phyloP scores from a whole-genome alignment of 805 yeast species.

The Brettanomyces sp. region DNA sequence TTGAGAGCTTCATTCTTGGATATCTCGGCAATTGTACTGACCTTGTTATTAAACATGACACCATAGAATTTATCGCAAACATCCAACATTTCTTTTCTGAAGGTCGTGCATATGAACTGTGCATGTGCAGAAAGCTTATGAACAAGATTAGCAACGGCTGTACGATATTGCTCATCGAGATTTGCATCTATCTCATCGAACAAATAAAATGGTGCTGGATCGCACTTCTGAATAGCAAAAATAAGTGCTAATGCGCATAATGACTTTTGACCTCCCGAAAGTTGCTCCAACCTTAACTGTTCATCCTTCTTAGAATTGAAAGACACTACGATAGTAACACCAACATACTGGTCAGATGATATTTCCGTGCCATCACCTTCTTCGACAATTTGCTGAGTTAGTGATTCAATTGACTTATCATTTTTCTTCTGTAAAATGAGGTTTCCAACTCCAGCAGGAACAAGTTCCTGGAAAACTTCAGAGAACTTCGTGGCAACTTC shows the following conservation, averaged over 20 bases:
- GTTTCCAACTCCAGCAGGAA: conserved; percentile 74
- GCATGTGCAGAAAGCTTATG: conserved; percentile 56
- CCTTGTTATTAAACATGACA: conserved; percentile 73
- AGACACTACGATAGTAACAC: conserved; percentile 81
- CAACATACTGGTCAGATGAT: conserved; percentile 36
- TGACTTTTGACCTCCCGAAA: conserved; percentile 95
- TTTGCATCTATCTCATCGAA: conserved; percentile 98
- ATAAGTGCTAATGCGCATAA: conserved; percentile 93
- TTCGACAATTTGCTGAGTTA: conserved; percentile 14
- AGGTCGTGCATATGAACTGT: conserved; percentile 94
- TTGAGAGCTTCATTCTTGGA: conserved; percentile 63
- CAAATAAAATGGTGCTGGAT: conserved; percentile 93
- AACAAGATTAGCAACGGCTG: conserved; percentile 74
- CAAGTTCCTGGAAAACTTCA: conserved; percentile 68
- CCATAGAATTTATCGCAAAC: conserved; percentile 85
- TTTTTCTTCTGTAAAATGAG: conserved; percentile 50
- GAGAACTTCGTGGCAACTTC: conserved; percentile 68
- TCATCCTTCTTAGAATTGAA: conserved; percentile 82
- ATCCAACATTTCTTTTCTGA: conserved; percentile 84
- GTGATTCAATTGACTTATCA: conserved; percentile 7
- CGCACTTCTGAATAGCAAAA: conserved; percentile 87
- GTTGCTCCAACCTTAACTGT: conserved; percentile 78
- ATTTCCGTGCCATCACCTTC: conserved; percentile 13
- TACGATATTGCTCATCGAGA: conserved; percentile 83
- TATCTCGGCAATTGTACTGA: conserved; percentile 69